These are phyloP conservation scores for Candida michaelii DNA, from an alignment of 805 yeast species.

Conservation along the genomic window DNA sequence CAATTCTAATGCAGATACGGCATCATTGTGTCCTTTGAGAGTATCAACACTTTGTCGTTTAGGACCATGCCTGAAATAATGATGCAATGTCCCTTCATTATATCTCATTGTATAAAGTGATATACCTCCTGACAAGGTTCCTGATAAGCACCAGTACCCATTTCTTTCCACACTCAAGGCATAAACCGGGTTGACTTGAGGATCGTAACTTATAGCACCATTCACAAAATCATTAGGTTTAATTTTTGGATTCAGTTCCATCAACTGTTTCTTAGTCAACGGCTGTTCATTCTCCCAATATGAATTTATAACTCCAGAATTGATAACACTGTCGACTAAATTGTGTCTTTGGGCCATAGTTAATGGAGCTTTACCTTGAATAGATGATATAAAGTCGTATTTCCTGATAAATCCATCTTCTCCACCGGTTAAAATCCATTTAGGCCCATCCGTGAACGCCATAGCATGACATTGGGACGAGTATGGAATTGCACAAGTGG, in stretches of 20 bases:
- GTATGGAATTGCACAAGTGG: constrained; percentile 86
- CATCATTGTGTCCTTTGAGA: constrained; percentile 57
- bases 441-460: constrained; percentile 75
- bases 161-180: constrained; percentile 81
- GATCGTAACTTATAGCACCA: constrained; percentile 49
- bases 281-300: constrained; percentile 99
- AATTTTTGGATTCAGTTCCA: constrained; percentile 34
- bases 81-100: constrained; percentile 77
- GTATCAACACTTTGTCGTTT: constrained; percentile 26
- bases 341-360: constrained; percentile 92
- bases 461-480: constrained; percentile 74
- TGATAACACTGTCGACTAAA: constrained; percentile 78
- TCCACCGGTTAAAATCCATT: constrained; percentile 91
- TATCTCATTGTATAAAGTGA: constrained; percentile 79
- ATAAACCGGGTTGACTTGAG: constrained; percentile 79
- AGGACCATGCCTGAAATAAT: constrained; percentile 53
- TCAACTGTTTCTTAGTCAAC: constrained; percentile 41
- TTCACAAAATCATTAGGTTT: constrained; percentile 34
- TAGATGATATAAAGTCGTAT: constrained; percentile 80
- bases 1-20: constrained; percentile 71
- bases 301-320: constrained; percentile 78
- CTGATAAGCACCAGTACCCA: constrained; percentile 82
- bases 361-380: constrained; percentile 82
- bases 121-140: constrained; percentile 83
- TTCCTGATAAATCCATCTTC: constrained; percentile 92